Conservation (phyloP, 768 basidiomycete species). For the Stropharia rugosoannulata region DNA sequence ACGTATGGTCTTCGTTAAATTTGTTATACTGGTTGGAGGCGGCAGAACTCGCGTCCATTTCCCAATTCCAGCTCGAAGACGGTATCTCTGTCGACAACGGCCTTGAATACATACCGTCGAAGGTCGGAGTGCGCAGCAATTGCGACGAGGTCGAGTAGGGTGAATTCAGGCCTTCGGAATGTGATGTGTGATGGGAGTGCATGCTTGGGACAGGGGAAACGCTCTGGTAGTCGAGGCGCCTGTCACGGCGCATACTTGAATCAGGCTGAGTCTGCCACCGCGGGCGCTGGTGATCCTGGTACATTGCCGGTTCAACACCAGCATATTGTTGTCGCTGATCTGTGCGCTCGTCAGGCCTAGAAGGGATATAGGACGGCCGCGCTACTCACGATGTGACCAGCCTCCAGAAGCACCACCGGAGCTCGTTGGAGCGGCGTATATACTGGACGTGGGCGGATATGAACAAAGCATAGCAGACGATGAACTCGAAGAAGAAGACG, state of each 20-base stretch:
- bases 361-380: not conserved
- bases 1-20: conserved; percentile 16
- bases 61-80: conserved; percentile 14
- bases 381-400: conserved; percentile 21
- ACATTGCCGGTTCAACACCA: not conserved
- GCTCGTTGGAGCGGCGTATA: conserved; percentile 7
- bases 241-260: conserved; percentile 1
- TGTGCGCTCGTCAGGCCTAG: not conserved
- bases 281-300: conserved; percentile 5
- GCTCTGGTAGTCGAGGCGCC: not conserved
- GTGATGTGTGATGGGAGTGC: not conserved
- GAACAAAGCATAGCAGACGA: conserved; percentile 12
- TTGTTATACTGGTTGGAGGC: conserved; percentile 11
- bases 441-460: conserved; percentile 14
- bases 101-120: not conserved
- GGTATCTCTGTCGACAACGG: not conserved
- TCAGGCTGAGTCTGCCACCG: conserved; percentile 7
- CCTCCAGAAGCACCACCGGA: conserved; percentile 13
- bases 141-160: not conserved
- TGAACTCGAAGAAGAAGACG: not conserved
- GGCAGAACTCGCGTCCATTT: conserved; percentile 14
- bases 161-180: not conserved
- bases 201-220: not conserved
- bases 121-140: not conserved
- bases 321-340: conserved; percentile 13